A percentile compares a stretch with the other conserved stretches of the same genome.
Evolutionary conservation across 495 filamentous ascomycete genomes (phyloP).

Genomic region (Daldinia loculata): DNA sequence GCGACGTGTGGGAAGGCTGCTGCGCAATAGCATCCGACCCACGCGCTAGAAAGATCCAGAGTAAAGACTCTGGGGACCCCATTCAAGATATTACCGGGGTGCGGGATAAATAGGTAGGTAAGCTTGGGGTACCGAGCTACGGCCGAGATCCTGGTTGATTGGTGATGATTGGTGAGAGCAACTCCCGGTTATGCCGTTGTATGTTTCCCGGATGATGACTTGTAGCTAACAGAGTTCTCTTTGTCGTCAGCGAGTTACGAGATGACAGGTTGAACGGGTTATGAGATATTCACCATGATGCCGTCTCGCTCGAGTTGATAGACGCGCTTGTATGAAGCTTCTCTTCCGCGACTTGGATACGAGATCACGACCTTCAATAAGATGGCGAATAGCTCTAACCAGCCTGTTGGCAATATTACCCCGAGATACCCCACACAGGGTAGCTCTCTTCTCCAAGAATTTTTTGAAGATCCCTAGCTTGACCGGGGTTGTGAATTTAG

Average conservation of each 20-base stretch:
- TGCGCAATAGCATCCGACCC: constrained; percentile 16
- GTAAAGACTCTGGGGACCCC: constrained; percentile 18
- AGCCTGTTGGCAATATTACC: constrained; percentile 22
- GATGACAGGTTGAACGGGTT: background rate
- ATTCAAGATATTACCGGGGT: constrained; percentile 34
- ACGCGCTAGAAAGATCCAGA: constrained; percentile 6
- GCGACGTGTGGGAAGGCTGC: constrained; percentile 1
- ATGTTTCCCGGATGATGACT: background rate
- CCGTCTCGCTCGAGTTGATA: background rate
- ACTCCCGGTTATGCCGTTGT: constrained; percentile 7
- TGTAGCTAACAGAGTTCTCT: background rate
- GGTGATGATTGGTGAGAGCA: constrained; percentile 27
- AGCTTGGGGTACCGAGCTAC: constrained; percentile 34
- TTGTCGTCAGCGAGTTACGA: background rate
- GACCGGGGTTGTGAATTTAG: constrained; percentile 37
- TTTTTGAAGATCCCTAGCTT: background rate
- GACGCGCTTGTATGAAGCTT: background rate
- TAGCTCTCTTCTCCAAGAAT: constrained; percentile 24
- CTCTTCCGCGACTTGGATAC: background rate
- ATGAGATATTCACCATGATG: background rate
- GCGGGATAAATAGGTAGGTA: constrained; percentile 33
- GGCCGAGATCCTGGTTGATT: constrained; percentile 28
- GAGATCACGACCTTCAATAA: constrained; percentile 4
- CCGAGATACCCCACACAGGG: constrained; percentile 38
- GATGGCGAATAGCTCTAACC: constrained; percentile 1